Percentiles rank a stretch among this genome's conserved stretches.
Conservation (phyloP, 129 eudicot species). For the Gnaphalium uliginosum region DNA sequence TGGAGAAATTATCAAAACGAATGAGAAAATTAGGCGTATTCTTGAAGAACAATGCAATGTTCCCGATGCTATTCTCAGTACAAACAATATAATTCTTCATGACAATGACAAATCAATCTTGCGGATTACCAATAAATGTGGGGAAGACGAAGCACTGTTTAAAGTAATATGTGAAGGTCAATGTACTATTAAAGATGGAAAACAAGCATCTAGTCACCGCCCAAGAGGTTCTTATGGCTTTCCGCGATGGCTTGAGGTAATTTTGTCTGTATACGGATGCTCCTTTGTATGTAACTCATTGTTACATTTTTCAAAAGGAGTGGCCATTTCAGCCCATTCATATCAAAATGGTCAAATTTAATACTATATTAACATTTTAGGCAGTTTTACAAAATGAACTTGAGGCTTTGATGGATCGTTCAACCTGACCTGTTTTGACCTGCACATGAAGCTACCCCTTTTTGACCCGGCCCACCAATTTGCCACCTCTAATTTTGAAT, state of each 20-base stretch:
- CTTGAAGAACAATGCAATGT: constrained; percentile 55
- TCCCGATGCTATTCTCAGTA: constrained; percentile 84
- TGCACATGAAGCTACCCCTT: background rate
- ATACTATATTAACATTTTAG: too few relatives aligned
- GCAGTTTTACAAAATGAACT: background rate
- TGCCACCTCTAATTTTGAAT: background rate
- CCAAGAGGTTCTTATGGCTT: constrained; percentile 87
- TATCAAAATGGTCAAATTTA: background rate
- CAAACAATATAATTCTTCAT: constrained; percentile 92
- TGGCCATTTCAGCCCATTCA: background rate
- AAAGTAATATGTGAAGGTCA: constrained; percentile 80
- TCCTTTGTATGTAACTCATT: background rate
- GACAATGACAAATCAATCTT: constrained; percentile 71
- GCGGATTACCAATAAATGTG: constrained; percentile 77
- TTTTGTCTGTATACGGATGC: background rate
- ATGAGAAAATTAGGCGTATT: constrained; percentile 53
- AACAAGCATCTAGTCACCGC: constrained; percentile 56
- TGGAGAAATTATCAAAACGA: constrained; percentile 68
- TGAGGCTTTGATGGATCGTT: background rate
- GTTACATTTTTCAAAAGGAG: too few relatives aligned
- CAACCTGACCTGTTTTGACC: background rate
- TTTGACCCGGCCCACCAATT: background rate
- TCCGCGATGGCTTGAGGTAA: constrained; percentile 98
- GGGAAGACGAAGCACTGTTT: constrained; percentile 60
- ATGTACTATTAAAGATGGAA: constrained; percentile 63